Evolutionary conservation across 2,329 filamentous ascomycete species (phyloP).

Genomic region (Gremmenia infestans): DNA sequence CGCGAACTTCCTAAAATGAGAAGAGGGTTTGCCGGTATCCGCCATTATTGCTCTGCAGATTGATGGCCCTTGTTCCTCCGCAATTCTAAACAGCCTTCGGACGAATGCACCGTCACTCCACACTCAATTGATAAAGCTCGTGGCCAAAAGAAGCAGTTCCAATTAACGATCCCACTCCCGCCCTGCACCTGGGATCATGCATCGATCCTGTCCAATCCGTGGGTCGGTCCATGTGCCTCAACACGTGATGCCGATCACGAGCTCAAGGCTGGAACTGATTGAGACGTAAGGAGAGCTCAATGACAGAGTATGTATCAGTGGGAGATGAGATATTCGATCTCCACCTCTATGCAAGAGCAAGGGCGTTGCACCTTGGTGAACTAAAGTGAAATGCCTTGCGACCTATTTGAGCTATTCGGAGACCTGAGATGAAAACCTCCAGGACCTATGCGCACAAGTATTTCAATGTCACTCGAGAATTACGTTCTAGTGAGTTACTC

Average conservation of each 20-base stretch:
- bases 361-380: too few relatives aligned
- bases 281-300: too few relatives aligned
- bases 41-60: not conserved
- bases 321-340: too few relatives aligned
- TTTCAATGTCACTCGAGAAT: too few relatives aligned
- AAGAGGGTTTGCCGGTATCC: not conserved
- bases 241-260: not conserved
- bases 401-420: too few relatives aligned
- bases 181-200: not conserved
- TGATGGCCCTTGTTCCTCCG: conserved; percentile 1
- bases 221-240: not conserved
- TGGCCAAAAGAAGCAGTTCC: conserved; percentile 13
- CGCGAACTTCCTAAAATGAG: conserved; percentile 1
- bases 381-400: too few relatives aligned
- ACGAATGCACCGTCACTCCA: conserved; percentile 14
- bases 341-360: too few relatives aligned
- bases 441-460: too few relatives aligned
- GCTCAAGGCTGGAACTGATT: too few relatives aligned
- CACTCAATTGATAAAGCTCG: conserved; percentile 7
- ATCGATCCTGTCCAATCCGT: not conserved
- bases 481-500: too few relatives aligned
- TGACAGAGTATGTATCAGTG: too few relatives aligned
- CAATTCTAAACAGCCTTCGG: conserved; percentile 17
- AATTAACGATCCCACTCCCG: not conserved
- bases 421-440: too few relatives aligned